Base-by-base conservation (phyloP, 192 early-diverging fungal genomes). In the Rhizoclosmatium globosum region DNA sequence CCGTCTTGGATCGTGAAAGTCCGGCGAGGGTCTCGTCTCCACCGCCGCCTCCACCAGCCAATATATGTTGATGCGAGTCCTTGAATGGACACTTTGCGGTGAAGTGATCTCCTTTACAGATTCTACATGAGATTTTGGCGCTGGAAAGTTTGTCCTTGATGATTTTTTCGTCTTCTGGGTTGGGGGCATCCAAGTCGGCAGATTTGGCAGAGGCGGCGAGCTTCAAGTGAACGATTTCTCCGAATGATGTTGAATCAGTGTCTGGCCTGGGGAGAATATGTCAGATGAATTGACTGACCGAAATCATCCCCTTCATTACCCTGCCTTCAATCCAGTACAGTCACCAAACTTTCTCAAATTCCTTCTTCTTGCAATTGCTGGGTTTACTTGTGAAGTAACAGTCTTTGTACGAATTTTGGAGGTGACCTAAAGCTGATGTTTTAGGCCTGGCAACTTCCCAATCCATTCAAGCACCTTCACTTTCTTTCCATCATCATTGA, bases 41-140 rank as follows among this genome's bases (percentile, higher is more conserved):
- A 39, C 60, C 60, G 6, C 23, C 21, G 21, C 21, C 9, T 39
- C 60, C 60, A 19, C 4, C 38, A 62, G 21, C 59, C 44, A 80
- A 95, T 93, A 69, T 93, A 43, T 95, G 93, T 72, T 89, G 89
- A 80, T 95, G 86, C 2, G 95, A 94, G 82, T 98, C 96, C 90
- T 98, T 99, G 93, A 94, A 98, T 64, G 98, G 98, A 91, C 98
- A 99, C 84, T 95, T 95, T 76, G 90, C 89, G 38, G 98, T 98
- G 83, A 93, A 98, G 89, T 99, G 98, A 67, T 94, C 94, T 77
- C 96, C 95, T 78, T 96, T 95, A 88, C 98, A 99, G 76, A 93
- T 92, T 87, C 98, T 94, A 91, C 98, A 99, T 79, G 93, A 95
- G 84, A 94, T 95, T 82, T 94, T 94, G 82, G 89, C 85, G 82